Base-by-base conservation (phyloP, 1,284 basidiomycete genomes). In the Cryptococcus amylolentus region DNA sequence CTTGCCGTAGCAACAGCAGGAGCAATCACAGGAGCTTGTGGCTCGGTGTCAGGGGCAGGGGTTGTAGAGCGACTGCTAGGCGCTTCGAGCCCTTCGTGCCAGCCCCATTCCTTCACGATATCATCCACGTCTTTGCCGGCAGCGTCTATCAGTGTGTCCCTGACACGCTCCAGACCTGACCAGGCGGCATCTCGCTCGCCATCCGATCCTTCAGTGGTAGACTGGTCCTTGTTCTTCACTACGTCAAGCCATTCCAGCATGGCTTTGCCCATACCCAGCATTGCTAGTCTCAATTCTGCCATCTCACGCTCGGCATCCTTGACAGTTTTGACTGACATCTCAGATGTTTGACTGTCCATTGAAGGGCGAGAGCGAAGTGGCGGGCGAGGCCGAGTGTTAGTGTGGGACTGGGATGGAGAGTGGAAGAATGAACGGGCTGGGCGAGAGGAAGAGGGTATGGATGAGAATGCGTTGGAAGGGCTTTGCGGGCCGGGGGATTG, bases 191-290 rank as follows among this genome's bases (percentile, higher is more conserved):
- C 57, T 6, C 48, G 40, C 7, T 6, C 6, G 31, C 31, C 31
- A 1, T 51, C 55, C 18, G 41, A 47, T 10, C 44, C 41, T 23
- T 40, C 48, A 50, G 14, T 2, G 10, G 28, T 28, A 18, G 45
- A 8, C 20, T 43, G 18, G 20, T 49, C 54, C 6, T 46, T 10
- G 10, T 52, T 44, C 7, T 50, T 56, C 10, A 73, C 38, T 4
- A 61, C 54, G 12, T 63, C 61, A 44, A 77, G 51, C 72, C 71
- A 73, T 38, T 71, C 70, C 5, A 60, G 41, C 71, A 76, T 72
- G 2, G 71, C 72, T 57, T 73, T 73, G 47, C 74, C 74, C 74
- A 76, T 76, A 0, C 71, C 70, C 7, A 76, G 45, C 71, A 76
- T 73, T 0, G 72, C 71, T 18, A 76, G 54, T 23, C 69, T 63